Base-by-base conservation (phyloP, 192 early-diverging fungal species). In the Coemansia reversa region DNA sequence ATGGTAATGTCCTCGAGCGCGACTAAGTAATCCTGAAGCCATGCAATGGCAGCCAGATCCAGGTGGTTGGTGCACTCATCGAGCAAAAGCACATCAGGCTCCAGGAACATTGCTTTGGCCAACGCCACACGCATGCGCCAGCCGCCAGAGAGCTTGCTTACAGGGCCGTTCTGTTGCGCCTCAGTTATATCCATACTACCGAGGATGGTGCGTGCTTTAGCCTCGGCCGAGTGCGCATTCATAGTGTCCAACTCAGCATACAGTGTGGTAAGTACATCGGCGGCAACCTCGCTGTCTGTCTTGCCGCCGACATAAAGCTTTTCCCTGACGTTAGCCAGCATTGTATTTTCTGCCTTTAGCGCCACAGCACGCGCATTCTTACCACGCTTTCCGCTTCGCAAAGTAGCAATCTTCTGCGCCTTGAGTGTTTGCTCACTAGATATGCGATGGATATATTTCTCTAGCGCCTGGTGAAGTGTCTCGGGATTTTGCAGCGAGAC, bases 41-140 rank as follows among this genome's bases (percentile, higher is more conserved):
- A 97, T n/a, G 93, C 72, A 35, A 92, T 93, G n/a, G 93, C 90
- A 4, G 89, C 89, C 33, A 97, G 72, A 66, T 97, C 95, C 68
- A 97, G 82, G 70, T 93, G 90, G 69, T 93, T 92, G 58, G 89
- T 97, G 62, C 93, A 94, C 81, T 97, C 95, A 56, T 92, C 91
- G 24, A 92, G 76, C 33, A 96, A 81, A 20, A 97, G 83, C 35
- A 96, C 72, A 70, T 93, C 88, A 1, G 92, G 92, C 63, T 90
- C 74, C 54, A 95, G 63, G 60, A 93, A 89, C 65, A 97, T 80
- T 28, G 92, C 92, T 64, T 89, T 84, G 25, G 94, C 95, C 24
- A 94, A 82, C 6, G 94, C 90, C 11, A 93, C 86, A 22, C 92
- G 84, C 84, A 94, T 97, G 61, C 87, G 83, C 94, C 94, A 97